phyloP scores from a whole-genome alignment of 441 rosid genomes.

The Gossypium armourianum region DNA sequence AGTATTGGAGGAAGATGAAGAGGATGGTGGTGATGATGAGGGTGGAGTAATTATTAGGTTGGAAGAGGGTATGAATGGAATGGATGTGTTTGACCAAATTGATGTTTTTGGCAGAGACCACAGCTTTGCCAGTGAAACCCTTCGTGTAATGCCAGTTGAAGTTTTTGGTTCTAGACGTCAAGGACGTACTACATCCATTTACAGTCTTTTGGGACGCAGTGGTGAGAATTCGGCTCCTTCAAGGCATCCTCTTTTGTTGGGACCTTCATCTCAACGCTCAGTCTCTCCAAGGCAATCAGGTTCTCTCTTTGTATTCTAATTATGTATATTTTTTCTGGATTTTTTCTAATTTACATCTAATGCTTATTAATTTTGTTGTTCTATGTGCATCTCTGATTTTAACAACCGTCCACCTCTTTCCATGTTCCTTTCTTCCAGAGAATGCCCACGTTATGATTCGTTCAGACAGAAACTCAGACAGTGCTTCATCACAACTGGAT shows the following conservation, averaged over 20 bases:
- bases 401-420: constrained; percentile 1
- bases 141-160: constrained; percentile 96
- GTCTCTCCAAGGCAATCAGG: constrained; percentile 56
- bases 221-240: constrained; percentile 56
- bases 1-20: constrained; percentile 86
- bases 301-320: constrained; percentile 11
- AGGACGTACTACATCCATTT: constrained; percentile 88
- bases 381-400: constrained; percentile 13
- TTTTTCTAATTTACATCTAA: background rate
- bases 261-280: constrained; percentile 41
- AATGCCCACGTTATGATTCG: constrained; percentile 37
- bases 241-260: constrained; percentile 80
- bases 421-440: constrained; percentile 25
- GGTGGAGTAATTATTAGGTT: constrained; percentile 82
- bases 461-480: constrained; percentile 49
- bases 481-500: constrained; percentile 53
- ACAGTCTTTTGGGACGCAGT: constrained; percentile 77
- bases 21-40: constrained; percentile 91
- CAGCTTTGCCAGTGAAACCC: constrained; percentile 72
- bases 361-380: constrained; percentile 5
- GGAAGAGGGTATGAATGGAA: constrained; percentile 84
- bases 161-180: constrained; percentile 96
- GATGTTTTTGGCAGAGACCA: constrained; percentile 87
- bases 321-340: background rate
- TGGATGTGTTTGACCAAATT: constrained; percentile 86